Conservation (phyloP, 1,139 yeast species). For the Candida anutae region DNA sequence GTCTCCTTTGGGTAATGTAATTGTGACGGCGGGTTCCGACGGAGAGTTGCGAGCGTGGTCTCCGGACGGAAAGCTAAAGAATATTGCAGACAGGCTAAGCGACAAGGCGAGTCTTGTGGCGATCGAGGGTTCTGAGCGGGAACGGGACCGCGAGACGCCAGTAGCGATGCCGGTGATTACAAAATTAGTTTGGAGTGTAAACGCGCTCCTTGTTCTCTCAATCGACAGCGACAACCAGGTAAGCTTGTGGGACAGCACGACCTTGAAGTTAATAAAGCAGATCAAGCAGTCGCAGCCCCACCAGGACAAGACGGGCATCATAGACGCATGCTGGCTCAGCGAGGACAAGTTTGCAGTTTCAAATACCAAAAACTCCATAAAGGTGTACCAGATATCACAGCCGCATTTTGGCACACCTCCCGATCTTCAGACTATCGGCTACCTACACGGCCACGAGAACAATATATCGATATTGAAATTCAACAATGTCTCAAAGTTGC, state of each 20-base stretch:
- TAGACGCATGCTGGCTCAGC: conserved; percentile 60
- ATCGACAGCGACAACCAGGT: conserved; percentile 26
- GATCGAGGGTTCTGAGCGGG: conserved; percentile 2
- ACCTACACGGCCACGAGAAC: conserved; percentile 61
- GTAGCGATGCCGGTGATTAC: conserved; percentile 6
- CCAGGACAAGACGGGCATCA: conserved; percentile 3
- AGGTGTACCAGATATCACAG: conserved; percentile 44
- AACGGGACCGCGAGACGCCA: no score
- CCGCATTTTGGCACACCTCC: conserved; percentile 6
- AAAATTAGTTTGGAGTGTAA: conserved; percentile 27
- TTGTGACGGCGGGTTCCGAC: conserved; percentile 50
- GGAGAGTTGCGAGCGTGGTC: conserved; percentile 71
- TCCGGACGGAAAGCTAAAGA: conserved; percentile 54
- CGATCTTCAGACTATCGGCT: conserved; percentile 43
- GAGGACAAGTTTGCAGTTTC: conserved; percentile 65
- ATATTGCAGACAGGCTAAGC: conserved; percentile 24
- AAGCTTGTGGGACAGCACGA: conserved; percentile 32
- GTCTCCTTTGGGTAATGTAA: conserved; percentile 53
- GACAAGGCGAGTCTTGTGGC: conserved; percentile 4
- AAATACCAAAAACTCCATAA: conserved; percentile 47
- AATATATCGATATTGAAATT: conserved; percentile 52
- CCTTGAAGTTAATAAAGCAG: conserved; percentile 24
- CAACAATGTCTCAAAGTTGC: conserved; percentile 40
- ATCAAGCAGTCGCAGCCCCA: conserved; percentile 11
- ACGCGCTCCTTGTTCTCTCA: conserved; percentile 29